These are phyloP conservation scores for Tilletia setariae DNA, from an alignment of 1,284 basidiomycete species.

Conservation along the genomic window DNA sequence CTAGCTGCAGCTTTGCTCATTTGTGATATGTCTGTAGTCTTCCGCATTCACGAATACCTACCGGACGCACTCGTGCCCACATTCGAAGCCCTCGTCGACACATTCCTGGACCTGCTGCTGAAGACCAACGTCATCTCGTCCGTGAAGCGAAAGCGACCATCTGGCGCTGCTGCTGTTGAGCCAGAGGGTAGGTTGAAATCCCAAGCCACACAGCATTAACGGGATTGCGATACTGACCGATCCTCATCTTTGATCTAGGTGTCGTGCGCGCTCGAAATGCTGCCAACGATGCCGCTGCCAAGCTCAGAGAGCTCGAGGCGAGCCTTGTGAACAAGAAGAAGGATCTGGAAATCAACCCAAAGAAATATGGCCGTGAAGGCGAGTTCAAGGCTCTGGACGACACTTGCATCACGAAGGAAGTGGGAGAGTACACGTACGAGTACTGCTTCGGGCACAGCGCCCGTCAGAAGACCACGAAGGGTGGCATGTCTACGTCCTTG, in stretches of 20 bases:
- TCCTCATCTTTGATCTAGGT: slow-evolving; percentile 23
- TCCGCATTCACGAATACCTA: slow-evolving; percentile 76
- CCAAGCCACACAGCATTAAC: no score
- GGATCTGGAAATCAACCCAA: slow-evolving; percentile 60
- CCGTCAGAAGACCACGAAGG: slow-evolving; percentile 81
- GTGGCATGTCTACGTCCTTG: slow-evolving; percentile 68
- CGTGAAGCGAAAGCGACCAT: slow-evolving; percentile 32
- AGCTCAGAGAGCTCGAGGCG: slow-evolving; percentile 58
- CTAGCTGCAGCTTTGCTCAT: no score
- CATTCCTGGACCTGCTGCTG: slow-evolving; percentile 66
- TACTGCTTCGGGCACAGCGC: slow-evolving; percentile 88
- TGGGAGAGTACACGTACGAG: slow-evolving; percentile 95
- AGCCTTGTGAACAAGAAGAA: slow-evolving; percentile 59
- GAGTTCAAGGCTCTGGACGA: slow-evolving; percentile 94
- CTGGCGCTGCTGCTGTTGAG: slow-evolving; percentile 17
- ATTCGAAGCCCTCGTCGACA: slow-evolving; percentile 70
- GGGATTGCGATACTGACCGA: neutral
- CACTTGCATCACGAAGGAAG: slow-evolving; percentile 67
- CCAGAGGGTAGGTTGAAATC: slow-evolving; percentile 20
- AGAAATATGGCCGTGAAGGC: slow-evolving; percentile 74
- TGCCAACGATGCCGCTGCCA: slow-evolving; percentile 52
- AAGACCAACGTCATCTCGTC: slow-evolving; percentile 64
- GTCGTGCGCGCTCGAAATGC: slow-evolving; percentile 61
- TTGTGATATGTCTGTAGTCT: slow-evolving; percentile 68
- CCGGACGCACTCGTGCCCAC: slow-evolving; percentile 75